These are phyloP conservation scores for Lepidium campestre DNA, from an alignment of 441 rosid species.

Conservation along the genomic window DNA sequence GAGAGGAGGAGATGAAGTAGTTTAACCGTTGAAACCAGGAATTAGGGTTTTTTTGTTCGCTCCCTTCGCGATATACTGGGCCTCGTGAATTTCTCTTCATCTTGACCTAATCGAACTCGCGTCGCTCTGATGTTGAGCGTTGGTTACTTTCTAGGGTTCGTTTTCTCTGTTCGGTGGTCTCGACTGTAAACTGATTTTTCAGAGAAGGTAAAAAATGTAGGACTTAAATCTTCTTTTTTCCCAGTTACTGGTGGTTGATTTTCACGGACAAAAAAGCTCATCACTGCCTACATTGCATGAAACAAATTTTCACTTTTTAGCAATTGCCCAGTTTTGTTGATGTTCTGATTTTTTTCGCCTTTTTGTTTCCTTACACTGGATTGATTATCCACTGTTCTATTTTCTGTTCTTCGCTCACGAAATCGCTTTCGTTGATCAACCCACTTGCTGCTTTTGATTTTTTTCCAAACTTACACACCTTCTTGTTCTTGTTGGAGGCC, in stretches of 20 bases:
- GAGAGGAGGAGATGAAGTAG: not conserved
- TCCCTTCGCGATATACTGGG: not conserved
- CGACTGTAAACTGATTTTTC: not conserved
- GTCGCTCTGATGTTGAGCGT: conserved; percentile 1
- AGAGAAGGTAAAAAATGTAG: conserved; percentile 4
- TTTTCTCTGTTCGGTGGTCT: not conserved
- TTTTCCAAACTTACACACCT: too few relatives aligned
- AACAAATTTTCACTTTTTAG: not conserved
- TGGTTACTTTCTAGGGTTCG: not conserved
- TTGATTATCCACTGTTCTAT: not conserved
- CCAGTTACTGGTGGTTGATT: not conserved
- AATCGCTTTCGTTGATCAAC: not conserved
- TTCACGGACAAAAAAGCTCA: not conserved
- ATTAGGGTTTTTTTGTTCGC: conserved; percentile 19
- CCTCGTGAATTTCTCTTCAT: not conserved
- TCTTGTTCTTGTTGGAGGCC: too few relatives aligned
- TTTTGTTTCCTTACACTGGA: not conserved
- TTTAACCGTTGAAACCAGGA: not conserved
- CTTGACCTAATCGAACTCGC: not conserved
- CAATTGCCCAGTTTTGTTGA: not conserved
- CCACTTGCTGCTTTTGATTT: not conserved
- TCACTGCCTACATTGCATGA: not conserved
- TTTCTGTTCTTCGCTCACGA: not conserved
- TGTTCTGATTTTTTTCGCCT: not conserved
- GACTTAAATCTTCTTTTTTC: not conserved